A percentile compares a stretch with the other conserved stretches of the same genome.
Evolutionary conservation across 2,329 filamentous ascomycete species (phyloP).

Genomic region (Venturia asperata): DNA sequence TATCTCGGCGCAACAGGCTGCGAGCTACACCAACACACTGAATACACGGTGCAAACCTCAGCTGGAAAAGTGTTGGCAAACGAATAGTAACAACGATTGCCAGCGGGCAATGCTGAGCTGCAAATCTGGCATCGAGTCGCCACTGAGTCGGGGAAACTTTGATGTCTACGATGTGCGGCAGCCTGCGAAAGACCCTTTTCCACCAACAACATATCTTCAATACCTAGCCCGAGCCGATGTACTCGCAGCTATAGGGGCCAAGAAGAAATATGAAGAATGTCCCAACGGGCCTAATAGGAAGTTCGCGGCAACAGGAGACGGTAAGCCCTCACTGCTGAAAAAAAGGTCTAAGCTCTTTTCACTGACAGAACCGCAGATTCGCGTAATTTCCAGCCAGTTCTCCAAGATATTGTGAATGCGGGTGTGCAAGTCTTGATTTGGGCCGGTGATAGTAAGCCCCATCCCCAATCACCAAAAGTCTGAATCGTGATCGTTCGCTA

Average conservation of each 20-base stretch:
- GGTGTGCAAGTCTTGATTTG: constrained; percentile 47
- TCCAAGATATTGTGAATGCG: constrained; percentile 42
- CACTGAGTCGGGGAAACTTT: constrained; percentile 31
- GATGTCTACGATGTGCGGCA: constrained; percentile 44
- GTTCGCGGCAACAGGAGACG: constrained; percentile 15
- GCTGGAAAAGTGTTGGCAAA: constrained; percentile 33
- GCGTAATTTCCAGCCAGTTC: constrained; percentile 39
- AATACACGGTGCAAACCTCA: constrained; percentile 34
- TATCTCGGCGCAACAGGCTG: constrained; percentile 32
- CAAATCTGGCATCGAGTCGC: constrained; percentile 32
- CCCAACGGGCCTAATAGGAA: constrained; percentile 23
- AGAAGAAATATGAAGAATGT: constrained; percentile 38
- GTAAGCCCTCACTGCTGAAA: not conserved
- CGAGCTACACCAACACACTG: constrained; percentile 31
- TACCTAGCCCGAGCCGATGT: constrained; percentile 38
- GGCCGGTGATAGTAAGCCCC: constrained; percentile 41
- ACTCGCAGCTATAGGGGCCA: constrained; percentile 41
- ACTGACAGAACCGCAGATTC: constrained; percentile 39
- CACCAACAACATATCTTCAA: constrained; percentile 36
- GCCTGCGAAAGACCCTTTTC: constrained; percentile 32
- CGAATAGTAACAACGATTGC: constrained; percentile 30
- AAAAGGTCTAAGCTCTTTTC: constrained; percentile 30
- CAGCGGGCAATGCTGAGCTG: constrained; percentile 32
- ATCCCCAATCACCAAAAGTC: not conserved
- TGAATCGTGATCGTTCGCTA: not conserved